These are phyloP conservation scores for Rhytidiadelphus loreus DNA, from an alignment of 225 moss, liverwort and hornwort genomes.

Conservation along the genomic window DNA sequence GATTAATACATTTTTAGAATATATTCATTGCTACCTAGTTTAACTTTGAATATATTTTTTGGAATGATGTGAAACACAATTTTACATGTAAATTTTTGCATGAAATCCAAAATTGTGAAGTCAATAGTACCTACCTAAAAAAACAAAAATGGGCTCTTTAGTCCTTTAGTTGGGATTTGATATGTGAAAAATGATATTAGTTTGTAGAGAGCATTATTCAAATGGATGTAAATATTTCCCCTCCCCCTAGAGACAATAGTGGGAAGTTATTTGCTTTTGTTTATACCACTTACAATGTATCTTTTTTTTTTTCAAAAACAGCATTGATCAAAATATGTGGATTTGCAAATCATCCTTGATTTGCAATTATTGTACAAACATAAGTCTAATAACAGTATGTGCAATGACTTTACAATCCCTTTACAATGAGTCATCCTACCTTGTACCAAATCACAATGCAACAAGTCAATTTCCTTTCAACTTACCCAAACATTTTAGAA, in stretches of 20 bases:
- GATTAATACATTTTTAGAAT: too few species aligned
- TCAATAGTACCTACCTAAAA: too few species aligned
- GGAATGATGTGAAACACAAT: too few species aligned
- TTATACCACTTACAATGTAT: not conserved
- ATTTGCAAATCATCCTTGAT: not conserved
- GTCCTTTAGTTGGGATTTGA: too few species aligned
- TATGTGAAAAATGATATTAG: too few species aligned
- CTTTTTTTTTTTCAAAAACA: not conserved
- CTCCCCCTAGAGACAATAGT: not conserved
- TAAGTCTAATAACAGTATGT: not conserved
- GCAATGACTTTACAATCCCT: not conserved
- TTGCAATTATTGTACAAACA: not conserved
- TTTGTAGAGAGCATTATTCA: not conserved
- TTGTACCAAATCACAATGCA: not conserved
- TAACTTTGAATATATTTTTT: too few species aligned
- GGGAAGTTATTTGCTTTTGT: not conserved
- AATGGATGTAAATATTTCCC: not conserved
- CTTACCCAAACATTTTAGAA: not conserved
- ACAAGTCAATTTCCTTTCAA: not conserved
- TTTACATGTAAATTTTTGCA: too few species aligned
- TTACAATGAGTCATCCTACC: not conserved
- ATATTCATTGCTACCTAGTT: too few species aligned
- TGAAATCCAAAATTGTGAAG: too few species aligned
- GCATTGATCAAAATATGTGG: not conserved
- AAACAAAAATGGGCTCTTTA: fast-evolving